Conservation (phyloP, 1,139 yeast species). For the Suzukiozyma palmioleophila region DNA sequence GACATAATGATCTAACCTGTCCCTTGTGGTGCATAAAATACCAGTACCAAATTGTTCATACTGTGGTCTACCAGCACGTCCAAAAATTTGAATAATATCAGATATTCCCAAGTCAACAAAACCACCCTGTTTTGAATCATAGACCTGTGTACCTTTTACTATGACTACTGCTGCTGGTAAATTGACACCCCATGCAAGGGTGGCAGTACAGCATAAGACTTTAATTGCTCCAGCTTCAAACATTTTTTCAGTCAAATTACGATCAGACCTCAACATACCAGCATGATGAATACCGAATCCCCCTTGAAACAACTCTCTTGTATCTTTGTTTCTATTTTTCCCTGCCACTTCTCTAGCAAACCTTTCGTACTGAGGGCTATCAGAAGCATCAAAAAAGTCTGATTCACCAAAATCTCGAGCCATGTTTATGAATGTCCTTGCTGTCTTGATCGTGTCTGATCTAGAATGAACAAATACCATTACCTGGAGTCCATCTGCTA, state of each 20-base stretch:
- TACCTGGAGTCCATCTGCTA: conserved; percentile 75
- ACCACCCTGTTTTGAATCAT: conserved; percentile 94
- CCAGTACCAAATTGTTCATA: conserved; percentile 92
- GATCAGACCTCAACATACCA: conserved; percentile 88
- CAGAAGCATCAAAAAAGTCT: conserved; percentile 59
- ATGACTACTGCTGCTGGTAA: conserved; percentile 97
- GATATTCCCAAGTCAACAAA: conserved; percentile 90
- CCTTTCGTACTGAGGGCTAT: conserved; percentile 37
- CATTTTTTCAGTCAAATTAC: conserved; percentile 86
- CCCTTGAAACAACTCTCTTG: conserved; percentile 70
- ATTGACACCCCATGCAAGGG: conserved; percentile 99
- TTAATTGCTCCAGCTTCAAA: conserved; percentile 82
- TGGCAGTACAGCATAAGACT: conserved; percentile 93
- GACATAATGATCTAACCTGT: conserved; percentile 79
- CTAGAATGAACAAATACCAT: conserved; percentile 97
- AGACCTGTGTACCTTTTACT: conserved; percentile 93
- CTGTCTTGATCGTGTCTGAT: conserved; percentile 85
- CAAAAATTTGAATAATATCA: conserved; percentile 96
- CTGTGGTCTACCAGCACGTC: conserved; percentile 99
- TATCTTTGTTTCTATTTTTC: conserved; percentile 72
- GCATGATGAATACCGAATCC: conserved; percentile 98
- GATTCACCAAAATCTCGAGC: conserved; percentile 59
- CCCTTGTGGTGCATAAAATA: conserved; percentile 79
- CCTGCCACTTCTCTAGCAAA: conserved; percentile 61
- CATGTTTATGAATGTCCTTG: conserved; percentile 65